phyloP scores from a whole-genome alignment of 164 flowering plant genomes.

The grape (Vitis vinifera) region ASM3070453v1 NC_081818.1:29761001-29761500 shows the following conservation, averaged over 20 bases:
- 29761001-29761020: slow-evolving; percentile 46
- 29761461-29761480: too few relatives aligned
- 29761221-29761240: slow-evolving; percentile 90
- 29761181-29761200: slow-evolving; percentile 85
- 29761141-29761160: slow-evolving; percentile 91
- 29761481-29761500: too few relatives aligned
- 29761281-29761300: slow-evolving; percentile 50
- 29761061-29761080: slow-evolving; percentile 91
- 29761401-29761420: too few relatives aligned
- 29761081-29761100: slow-evolving; percentile 90
- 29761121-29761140: slow-evolving; percentile 98
- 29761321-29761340: not conserved
- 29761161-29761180: slow-evolving; percentile 95
- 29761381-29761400: too few relatives aligned
- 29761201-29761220: slow-evolving; percentile 99
- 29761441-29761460: too few relatives aligned
- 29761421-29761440: too few relatives aligned
- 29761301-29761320: not conserved
- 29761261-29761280: slow-evolving; percentile 50
- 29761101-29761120: slow-evolving; percentile 81
- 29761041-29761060: slow-evolving; percentile 90
- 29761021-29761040: slow-evolving; percentile 87
- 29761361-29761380: too few relatives aligned
- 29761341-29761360: not conserved
- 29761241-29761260: slow-evolving; percentile 93